Conservation (phyloP, 2,329 filamentous ascomycete genomes). For the Diplocarpon rosae region DNA sequence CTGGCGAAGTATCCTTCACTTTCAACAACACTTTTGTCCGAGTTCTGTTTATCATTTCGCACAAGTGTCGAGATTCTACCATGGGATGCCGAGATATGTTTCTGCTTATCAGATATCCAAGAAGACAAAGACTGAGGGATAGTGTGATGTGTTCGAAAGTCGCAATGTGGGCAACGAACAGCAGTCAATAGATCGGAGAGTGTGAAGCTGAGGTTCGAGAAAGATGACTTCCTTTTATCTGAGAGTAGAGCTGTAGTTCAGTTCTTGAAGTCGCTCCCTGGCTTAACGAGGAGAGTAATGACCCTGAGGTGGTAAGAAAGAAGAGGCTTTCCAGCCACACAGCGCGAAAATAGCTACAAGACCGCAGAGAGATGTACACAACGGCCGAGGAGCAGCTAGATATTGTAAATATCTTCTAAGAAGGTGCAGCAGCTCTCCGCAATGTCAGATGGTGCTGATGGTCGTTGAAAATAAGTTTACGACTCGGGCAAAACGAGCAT, state of each 20-base stretch:
- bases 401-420: too few relatives aligned
- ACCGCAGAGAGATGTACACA: too few relatives aligned
- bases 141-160: conserved; percentile 7
- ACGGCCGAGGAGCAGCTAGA: too few relatives aligned
- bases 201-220: conserved; percentile 6
- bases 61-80: neutral
- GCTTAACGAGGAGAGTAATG: neutral
- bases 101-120: conserved; percentile 2
- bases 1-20: conserved; percentile 3
- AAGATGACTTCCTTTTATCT: conserved; percentile 5
- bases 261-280: conserved; percentile 1
- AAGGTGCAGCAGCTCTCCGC: too few relatives aligned
- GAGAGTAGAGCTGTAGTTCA: conserved; percentile 5
- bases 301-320: conserved; percentile 4
- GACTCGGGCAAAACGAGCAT: too few relatives aligned
- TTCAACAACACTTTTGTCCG: conserved; percentile 2
- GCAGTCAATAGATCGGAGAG: conserved; percentile 2
- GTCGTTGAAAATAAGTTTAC: too few relatives aligned
- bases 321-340: neutral
- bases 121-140: conserved; percentile 7
- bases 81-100: conserved; percentile 3
- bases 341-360: too few relatives aligned
- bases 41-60: conserved; percentile 3
- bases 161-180: conserved; percentile 3
- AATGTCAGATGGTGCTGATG: too few relatives aligned